These are phyloP conservation scores for Didymella glomerata DNA, from an alignment of 2,329 filamentous ascomycete species.

Conservation along the genomic window DNA sequence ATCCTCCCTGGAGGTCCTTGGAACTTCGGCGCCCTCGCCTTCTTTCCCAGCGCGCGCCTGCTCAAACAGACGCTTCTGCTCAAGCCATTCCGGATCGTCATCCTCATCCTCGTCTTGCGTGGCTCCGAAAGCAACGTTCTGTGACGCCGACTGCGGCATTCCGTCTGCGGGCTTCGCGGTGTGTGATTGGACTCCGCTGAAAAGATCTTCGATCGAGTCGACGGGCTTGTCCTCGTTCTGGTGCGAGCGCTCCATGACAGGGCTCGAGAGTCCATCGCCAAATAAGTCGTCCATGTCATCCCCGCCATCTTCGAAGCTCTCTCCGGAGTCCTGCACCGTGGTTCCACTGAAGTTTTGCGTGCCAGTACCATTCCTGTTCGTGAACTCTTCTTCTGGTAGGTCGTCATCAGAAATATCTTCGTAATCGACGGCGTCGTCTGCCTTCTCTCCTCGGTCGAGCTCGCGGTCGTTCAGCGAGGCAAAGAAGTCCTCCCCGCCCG, in stretches of 20 bases:
- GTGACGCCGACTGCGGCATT: conserved; percentile 31
- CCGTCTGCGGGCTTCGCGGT: conserved; percentile 20
- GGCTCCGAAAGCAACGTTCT: conserved; percentile 26
- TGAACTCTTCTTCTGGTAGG: conserved; percentile 73
- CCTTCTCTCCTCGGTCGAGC: conserved; percentile 73
- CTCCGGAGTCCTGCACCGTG: conserved; percentile 58
- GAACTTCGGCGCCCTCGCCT: conserved; percentile 66
- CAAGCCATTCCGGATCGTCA: conserved; percentile 45
- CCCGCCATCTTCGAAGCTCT: conserved; percentile 41
- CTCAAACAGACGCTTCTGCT: conserved; percentile 47
- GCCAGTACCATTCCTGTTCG: conserved; percentile 30
- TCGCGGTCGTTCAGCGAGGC: conserved; percentile 43
- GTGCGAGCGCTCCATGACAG: conserved; percentile 35
- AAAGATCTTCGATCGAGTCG: conserved; percentile 39
- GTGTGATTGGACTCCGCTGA: conserved; percentile 18
- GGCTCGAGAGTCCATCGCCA: conserved; percentile 36
- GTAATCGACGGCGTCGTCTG: conserved; percentile 89
- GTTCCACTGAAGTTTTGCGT: conserved; percentile 43
- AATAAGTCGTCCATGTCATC: conserved; percentile 43
- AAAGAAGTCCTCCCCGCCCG: conserved; percentile 35
- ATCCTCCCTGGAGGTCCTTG: conserved; percentile 75
- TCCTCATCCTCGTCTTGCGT: conserved; percentile 41
- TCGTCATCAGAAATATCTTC: conserved; percentile 94
- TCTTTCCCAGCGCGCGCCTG: conserved; percentile 44
- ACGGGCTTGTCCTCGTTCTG: conserved; percentile 52